Conservation (phyloP, 257 asterid genomes). For the Rubia yunnanensis region DNA sequence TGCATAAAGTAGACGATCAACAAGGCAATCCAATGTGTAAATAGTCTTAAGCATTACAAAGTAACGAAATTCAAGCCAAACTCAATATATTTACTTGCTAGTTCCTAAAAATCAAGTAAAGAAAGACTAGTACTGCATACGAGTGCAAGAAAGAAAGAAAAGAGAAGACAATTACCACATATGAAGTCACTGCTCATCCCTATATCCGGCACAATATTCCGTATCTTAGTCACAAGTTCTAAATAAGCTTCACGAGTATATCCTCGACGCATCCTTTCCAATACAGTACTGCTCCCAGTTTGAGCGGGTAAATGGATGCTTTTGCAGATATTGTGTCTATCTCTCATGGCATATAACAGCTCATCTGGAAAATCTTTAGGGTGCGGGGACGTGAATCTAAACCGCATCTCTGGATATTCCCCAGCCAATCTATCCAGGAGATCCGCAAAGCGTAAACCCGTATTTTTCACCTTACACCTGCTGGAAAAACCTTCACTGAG, state of each 20-base stretch:
- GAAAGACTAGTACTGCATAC: background rate
- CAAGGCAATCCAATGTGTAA: background rate
- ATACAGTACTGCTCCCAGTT: conserved; percentile 78
- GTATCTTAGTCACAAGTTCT: conserved; percentile 77
- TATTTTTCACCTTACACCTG: conserved; percentile 57
- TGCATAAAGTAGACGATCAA: background rate
- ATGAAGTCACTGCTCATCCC: conserved; percentile 98
- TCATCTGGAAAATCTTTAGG: conserved; percentile 97
- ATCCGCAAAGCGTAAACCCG: conserved; percentile 94
- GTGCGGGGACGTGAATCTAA: conserved; percentile 96
- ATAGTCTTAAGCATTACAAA: background rate
- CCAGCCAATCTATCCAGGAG: conserved; percentile 70
- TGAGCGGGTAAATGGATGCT: conserved; percentile 97
- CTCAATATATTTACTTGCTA: background rate
- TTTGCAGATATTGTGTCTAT: conserved; percentile 83
- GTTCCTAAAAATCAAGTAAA: conserved; percentile 6
- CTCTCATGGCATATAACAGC: conserved; percentile 75
- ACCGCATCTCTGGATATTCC: conserved; percentile 94
- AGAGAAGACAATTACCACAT: conserved; percentile 50
- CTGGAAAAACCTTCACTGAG: conserved; percentile 89
- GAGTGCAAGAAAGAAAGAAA: background rate
- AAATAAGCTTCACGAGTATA: conserved; percentile 84
- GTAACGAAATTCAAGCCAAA: background rate
- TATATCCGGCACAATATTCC: conserved; percentile 63
- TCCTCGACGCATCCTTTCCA: conserved; percentile 90